Evolutionary conservation across 2,329 filamentous ascomycete genomes (phyloP).

Genomic region (Alternaria conjuncta): DNA sequence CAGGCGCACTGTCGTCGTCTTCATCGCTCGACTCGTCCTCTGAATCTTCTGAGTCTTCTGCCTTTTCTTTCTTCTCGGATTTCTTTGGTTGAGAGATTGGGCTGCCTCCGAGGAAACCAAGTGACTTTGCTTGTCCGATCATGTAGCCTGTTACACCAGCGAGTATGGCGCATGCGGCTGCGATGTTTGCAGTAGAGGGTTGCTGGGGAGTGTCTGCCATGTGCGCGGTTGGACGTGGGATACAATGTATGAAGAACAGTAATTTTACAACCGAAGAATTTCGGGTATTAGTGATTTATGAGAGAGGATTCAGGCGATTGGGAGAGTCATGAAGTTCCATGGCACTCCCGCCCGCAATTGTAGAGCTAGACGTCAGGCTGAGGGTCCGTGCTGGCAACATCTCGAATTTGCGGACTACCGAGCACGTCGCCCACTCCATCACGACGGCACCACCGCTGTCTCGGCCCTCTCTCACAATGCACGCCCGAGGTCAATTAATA

Average conservation of each 20-base stretch:
- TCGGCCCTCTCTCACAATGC: slow-evolving; percentile 27
- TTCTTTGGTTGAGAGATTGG: slow-evolving; percentile 37
- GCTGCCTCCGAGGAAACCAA: slow-evolving; percentile 74
- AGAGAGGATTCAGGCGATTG: neutral
- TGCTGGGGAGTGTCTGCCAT: slow-evolving; percentile 50
- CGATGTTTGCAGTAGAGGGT: slow-evolving; percentile 64
- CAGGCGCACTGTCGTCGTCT: slow-evolving; percentile 42
- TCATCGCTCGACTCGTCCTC: slow-evolving; percentile 40
- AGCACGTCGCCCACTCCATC: slow-evolving; percentile 18
- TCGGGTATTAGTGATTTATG: neutral
- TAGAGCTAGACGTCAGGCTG: slow-evolving; percentile 3
- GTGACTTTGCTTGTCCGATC: slow-evolving; percentile 66
- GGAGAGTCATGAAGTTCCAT: neutral
- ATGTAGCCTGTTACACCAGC: slow-evolving; percentile 80
- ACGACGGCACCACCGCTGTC: slow-evolving; percentile 19
- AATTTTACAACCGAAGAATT: neutral
- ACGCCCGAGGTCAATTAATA: slow-evolving; percentile 39
- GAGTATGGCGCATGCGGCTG: slow-evolving; percentile 76
- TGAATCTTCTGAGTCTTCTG: slow-evolving; percentile 27
- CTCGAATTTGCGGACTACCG: slow-evolving; percentile 36
- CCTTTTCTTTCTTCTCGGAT: slow-evolving; percentile 9
- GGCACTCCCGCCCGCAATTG: neutral
- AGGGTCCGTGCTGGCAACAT: slow-evolving; percentile 4
- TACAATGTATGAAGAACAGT: neutral
- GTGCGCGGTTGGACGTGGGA: neutral